A percentile compares a stretch with the other conserved stretches of the same genome.
Conservation (phyloP, 257 asterid genomes). For the Solanum etuberosum region DNA sequence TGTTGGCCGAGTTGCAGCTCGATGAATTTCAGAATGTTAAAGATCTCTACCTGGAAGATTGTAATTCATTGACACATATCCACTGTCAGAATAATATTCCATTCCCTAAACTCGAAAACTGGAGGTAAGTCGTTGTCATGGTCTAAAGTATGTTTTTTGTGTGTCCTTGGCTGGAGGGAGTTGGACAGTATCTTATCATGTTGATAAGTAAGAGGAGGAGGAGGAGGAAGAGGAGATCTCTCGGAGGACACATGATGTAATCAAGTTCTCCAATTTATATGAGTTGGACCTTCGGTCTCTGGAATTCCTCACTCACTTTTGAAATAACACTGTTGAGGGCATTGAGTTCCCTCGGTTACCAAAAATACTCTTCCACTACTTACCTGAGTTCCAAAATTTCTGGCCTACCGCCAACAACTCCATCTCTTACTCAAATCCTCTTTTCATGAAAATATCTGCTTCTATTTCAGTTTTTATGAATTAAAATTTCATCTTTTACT, state of each 20-base stretch:
- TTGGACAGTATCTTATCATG: too few species aligned
- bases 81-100: too few species aligned
- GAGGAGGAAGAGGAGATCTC: too few species aligned
- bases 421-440: not conserved
- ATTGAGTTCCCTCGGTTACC: not conserved
- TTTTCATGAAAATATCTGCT: not conserved
- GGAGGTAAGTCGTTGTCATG: too few species aligned
- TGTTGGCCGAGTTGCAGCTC: not conserved
- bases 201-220: too few species aligned
- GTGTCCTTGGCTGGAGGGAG: not conserved
- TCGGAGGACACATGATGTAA: not conserved
- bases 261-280: not conserved
- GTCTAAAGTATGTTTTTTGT: too few species aligned
- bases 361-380: fast-evolving
- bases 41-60: too few species aligned
- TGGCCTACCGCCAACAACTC: not conserved
- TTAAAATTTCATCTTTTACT: too few species aligned
- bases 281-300: not conserved
- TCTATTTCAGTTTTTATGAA: too few species aligned
- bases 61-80: not conserved
- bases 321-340: not conserved
- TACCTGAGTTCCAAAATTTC: not conserved
- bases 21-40: not conserved
- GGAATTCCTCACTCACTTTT: not conserved
- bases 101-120: too few species aligned